A percentile compares a stretch with the other conserved stretches of the same genome.
Evolutionary conservation across 805 yeast genomes (phyloP).

Genomic region (Spathaspora girioi): DNA sequence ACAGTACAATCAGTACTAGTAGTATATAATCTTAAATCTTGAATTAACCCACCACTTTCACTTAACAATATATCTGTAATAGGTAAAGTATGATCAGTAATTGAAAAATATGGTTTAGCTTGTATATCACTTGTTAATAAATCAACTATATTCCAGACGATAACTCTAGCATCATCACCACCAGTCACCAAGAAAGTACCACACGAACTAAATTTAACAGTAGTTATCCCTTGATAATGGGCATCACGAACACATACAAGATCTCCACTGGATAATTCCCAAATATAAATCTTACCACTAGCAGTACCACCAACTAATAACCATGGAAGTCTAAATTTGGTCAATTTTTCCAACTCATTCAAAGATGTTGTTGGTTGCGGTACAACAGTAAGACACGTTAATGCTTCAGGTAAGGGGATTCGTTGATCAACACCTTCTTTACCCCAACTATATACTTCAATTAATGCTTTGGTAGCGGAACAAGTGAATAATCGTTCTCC

Average conservation of each 20-base stretch:
- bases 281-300: constrained; percentile 74
- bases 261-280: constrained; percentile 82
- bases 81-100: constrained; percentile 60
- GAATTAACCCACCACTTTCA: constrained; percentile 45
- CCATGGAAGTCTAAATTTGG: constrained; percentile 54
- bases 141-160: constrained; percentile 70
- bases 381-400: constrained; percentile 53
- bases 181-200: constrained; percentile 67
- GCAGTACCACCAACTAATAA: constrained; percentile 69
- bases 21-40: constrained; percentile 64
- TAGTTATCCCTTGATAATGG: constrained; percentile 76
- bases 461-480: constrained; percentile 65
- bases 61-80: constrained; percentile 45
- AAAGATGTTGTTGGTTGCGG: constrained; percentile 25
- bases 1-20: constrained; percentile 73
- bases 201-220: constrained; percentile 56
- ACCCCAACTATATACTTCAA: constrained; percentile 69
- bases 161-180: constrained; percentile 77
- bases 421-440: constrained; percentile 74
- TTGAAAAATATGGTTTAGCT: constrained; percentile 53
- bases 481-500: constrained; percentile 61
- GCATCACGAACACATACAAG: constrained; percentile 70
- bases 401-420: constrained; percentile 79
- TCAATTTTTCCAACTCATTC: constrained; percentile 18
- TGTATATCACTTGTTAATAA: constrained; percentile 35